Conservation (phyloP, 2,329 filamentous ascomycete genomes). For the Dactylonectria estremocensis region DNA sequence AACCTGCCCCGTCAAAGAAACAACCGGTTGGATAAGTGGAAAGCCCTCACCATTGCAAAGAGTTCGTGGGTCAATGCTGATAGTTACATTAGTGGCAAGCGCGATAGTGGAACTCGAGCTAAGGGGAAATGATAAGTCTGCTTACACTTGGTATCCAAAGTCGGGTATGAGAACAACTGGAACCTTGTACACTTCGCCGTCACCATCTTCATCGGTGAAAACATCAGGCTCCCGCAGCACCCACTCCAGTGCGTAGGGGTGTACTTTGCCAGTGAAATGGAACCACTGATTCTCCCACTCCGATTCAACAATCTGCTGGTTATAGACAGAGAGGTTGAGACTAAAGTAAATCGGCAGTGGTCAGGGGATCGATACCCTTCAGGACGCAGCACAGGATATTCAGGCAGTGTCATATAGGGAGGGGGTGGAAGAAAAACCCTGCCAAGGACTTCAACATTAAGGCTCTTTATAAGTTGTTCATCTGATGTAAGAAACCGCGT, state of each 20-base stretch:
- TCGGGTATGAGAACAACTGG: not conserved
- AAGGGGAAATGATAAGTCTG: not conserved
- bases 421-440: too few relatives aligned
- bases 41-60: too few relatives aligned
- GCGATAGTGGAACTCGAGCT: too few relatives aligned
- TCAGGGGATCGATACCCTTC: not conserved
- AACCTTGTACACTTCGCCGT: not conserved
- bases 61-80: too few relatives aligned
- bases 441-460: too few relatives aligned
- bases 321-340: too few relatives aligned
- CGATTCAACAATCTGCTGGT: too few relatives aligned
- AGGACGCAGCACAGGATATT: conserved; percentile 6
- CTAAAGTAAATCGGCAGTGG: conserved; percentile 7
- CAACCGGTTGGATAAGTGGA: too few relatives aligned
- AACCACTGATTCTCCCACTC: conserved; percentile 1
- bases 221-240: not conserved
- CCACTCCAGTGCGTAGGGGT: conserved; percentile 13
- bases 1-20: too few relatives aligned
- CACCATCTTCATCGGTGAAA: not conserved
- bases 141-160: not conserved
- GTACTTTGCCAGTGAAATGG: not conserved
- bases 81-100: not conserved
- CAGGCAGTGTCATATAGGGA: conserved; percentile 5
- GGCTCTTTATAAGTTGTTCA: not conserved
- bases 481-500: conserved; percentile 17